A percentile compares a stretch with the other conserved stretches of the same genome.
Evolutionary conservation across 2,329 filamentous ascomycete species (phyloP).

Genomic region (Lasiodiplodia sp.): DNA sequence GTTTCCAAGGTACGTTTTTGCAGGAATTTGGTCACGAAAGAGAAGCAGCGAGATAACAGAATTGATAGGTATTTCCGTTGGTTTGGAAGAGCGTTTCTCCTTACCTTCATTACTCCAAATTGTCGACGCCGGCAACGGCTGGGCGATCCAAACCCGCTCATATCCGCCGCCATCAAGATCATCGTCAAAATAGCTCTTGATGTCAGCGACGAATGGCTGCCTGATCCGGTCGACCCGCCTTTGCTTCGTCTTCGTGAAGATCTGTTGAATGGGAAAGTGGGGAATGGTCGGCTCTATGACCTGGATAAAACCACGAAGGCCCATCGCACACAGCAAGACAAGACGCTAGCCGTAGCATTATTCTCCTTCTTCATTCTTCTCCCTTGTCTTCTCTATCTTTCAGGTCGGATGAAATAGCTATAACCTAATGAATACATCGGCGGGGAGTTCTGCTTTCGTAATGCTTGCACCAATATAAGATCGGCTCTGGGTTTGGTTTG

Average conservation of each 20-base stretch:
- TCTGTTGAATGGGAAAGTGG: background rate
- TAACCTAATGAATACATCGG: no score
- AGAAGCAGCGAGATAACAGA: background rate
- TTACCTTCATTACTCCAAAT: background rate
- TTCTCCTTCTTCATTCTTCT: no score
- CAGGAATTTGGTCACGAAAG: background rate
- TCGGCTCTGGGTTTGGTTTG: no score
- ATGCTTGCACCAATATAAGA: no score
- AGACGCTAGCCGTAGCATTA: no score
- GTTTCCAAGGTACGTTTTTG: background rate
- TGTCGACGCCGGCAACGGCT: background rate
- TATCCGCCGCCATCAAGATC: background rate
- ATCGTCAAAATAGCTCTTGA: background rate
- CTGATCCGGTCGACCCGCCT: background rate
- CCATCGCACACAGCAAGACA: no score
- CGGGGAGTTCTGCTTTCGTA: no score
- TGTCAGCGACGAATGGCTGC: background rate
- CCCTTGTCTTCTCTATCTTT: no score
- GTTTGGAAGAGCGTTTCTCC: background rate
- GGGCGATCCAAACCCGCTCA: background rate
- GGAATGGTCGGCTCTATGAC: no score
- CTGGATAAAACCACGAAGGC: no score
- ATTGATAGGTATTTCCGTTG: background rate
- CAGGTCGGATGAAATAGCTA: no score
- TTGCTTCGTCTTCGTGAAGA: background rate